Base-by-base conservation (phyloP, 306 rosid genomes). In the Cucurbita argyrosperma region DNA sequence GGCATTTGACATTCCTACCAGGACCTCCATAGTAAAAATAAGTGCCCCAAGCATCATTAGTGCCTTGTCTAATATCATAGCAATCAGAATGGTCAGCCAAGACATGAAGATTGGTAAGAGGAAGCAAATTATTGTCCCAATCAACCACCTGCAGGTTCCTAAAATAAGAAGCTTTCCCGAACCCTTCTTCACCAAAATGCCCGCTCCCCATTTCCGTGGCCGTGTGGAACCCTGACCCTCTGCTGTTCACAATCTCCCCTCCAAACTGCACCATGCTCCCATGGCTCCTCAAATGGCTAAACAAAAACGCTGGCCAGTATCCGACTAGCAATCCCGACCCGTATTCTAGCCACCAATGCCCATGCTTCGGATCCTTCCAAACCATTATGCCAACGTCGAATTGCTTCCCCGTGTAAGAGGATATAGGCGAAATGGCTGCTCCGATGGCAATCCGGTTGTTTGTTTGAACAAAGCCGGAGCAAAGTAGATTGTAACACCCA, bases 341-440 rank as follows among this genome's bases (percentile, higher is more conserved):
- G 35, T 87, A 85, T 16, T 89, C 89, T 16, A 89, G 80, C 95
- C 95, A 89, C 95, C 95, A 89, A 63, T 89, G 91, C 52, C 95
- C 95, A 70, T 85, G 88, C 59, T 87, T 89, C 30, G 95, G 95
- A 75, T 89, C 95, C 95, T 87, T 89, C 91, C 91, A 89, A 76
- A 89, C 88, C 91, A 87, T 89, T 71, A 89, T 66, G 46, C 88
- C 95, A 79, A 89, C 85, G 51, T 89, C 95, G 76, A 87, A 89
- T 64, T 89, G 95, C 71, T 87, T 83, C 16, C 80, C 85, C 35
- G 51, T 80, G 59, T 77, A 87, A 72, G 63, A 57, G n/a, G 95
- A 89, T 50, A 87, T 82, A 26, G 95, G 95, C 49, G 88, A 76
- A 43, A 89, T 87, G 69, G 95, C 91, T 16, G 95, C 91, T 52